Conservation (phyloP, 495 filamentous ascomycete species). For the Parathielavia hyrcaniae region DNA sequence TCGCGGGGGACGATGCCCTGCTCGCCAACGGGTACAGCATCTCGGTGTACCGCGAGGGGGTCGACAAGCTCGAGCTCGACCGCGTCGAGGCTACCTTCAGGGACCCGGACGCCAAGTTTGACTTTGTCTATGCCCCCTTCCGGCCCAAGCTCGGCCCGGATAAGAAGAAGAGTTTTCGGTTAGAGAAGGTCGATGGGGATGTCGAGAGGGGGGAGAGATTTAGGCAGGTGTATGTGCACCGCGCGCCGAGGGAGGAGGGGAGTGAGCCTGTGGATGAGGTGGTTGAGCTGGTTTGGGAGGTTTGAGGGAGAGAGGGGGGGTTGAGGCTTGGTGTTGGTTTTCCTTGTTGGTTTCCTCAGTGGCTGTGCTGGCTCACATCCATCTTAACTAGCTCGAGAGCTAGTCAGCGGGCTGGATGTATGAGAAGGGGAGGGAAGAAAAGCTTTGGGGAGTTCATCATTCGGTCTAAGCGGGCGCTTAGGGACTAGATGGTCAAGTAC, state of each 20-base stretch:
- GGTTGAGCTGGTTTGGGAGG: conserved; percentile 32
- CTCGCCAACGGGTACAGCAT: conserved; percentile 60
- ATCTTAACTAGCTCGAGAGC: too few relatives aligned
- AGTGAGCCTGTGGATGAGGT: conserved; percentile 28
- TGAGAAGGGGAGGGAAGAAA: too few relatives aligned
- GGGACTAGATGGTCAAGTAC: background rate
- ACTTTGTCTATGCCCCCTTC: conserved; percentile 49
- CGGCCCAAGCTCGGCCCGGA: conserved; percentile 26
- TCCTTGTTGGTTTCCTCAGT: too few relatives aligned
- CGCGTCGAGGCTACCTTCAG: conserved; percentile 55
- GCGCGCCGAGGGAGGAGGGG: conserved; percentile 7
- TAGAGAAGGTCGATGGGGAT: conserved; percentile 14
- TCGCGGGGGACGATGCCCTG: conserved; percentile 53
- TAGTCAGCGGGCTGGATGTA: too few relatives aligned
- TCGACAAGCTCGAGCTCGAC: conserved; percentile 47
- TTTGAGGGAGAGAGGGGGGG: conserved; percentile 6
- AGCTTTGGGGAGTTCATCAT: too few relatives aligned
- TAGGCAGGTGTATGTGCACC: conserved; percentile 30
- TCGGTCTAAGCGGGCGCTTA: background rate
- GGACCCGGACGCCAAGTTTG: conserved; percentile 37
- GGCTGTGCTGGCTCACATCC: too few relatives aligned
- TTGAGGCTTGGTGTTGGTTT: background rate
- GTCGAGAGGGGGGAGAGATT: conserved; percentile 5
- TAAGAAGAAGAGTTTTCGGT: conserved; percentile 36
- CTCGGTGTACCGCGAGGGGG: conserved; percentile 46